Conservation (phyloP, 495 filamentous ascomycete genomes). For the Neurospora sp. region DNA sequence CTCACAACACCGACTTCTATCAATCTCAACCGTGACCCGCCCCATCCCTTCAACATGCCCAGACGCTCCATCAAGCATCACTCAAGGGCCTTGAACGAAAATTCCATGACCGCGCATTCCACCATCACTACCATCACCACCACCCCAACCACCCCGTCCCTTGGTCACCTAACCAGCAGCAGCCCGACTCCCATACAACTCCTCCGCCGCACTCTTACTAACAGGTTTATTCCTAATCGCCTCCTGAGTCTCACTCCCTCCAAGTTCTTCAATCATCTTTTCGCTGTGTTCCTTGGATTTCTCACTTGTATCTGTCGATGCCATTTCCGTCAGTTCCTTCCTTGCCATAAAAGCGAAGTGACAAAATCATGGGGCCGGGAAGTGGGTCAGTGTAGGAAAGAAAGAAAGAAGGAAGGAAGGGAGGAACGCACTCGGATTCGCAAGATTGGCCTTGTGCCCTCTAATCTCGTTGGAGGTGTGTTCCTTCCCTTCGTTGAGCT, state of each 20-base stretch:
- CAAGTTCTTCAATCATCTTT: conserved; percentile 13
- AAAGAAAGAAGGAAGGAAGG: neutral
- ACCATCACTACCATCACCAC: neutral
- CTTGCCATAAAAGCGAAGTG: neutral
- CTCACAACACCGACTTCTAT: too few relatives aligned
- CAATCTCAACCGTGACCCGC: too few relatives aligned
- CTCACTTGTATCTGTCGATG: conserved; percentile 17
- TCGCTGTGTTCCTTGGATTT: conserved; percentile 18
- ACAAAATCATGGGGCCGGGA: neutral
- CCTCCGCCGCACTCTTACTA: conserved; percentile 22
- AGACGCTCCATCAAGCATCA: neutral
- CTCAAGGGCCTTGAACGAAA: neutral
- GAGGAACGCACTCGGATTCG: conserved; percentile 12
- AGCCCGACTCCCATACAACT: conserved; percentile 25
- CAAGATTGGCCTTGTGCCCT: conserved; percentile 22
- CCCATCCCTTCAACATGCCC: neutral
- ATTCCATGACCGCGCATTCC: neutral
- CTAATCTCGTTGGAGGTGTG: conserved; percentile 19
- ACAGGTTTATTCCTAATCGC: conserved; percentile 16
- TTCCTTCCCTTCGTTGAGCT: conserved; percentile 26
- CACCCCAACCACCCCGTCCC: neutral
- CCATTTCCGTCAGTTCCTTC: neutral
- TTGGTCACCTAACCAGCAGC: conserved; percentile 8
- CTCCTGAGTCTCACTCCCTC: conserved; percentile 19
- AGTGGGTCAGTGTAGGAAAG: neutral